Base-by-base conservation (phyloP, 345 rosid genomes). In the Bruguiera gymnorhiza region DNA sequence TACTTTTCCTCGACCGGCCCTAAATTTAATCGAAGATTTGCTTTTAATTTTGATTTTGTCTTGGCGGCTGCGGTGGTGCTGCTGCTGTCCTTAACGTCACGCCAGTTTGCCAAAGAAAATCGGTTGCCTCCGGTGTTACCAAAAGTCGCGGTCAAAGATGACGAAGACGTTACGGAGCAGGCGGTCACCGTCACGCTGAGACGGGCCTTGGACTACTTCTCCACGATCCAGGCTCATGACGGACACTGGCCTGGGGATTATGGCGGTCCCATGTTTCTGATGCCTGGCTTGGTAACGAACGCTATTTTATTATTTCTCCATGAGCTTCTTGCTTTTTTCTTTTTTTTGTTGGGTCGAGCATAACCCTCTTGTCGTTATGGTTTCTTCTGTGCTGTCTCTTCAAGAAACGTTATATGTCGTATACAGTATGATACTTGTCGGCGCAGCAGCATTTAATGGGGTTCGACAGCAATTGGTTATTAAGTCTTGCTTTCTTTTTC, bases 171-270 rank as follows among this genome's bases (percentile, higher is more conserved):
- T 48, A 82, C 96, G 0, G 92, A 87, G 62, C 86, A 83, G 75
- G 82, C 73, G 56, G 92, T 95, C 67, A 81, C 78, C 2, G 66
- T 24, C 60, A 82, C 92, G 5, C 78, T 95, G 63, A 83, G 80
- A 78, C 92, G 93, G 78, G 96, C 89, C 66, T 10, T 95, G 73
- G 79, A 74, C 77, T 90, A 82, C 77, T 80, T 88, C 81, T 89
- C 99, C 57, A 80, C 85, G 43, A 71, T 92, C 29, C 97, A 92
- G 80, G 97, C 96, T 2, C 81, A 84, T 54, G 99, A 95, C 59
- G 99, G 97, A 36, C 97, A 95, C 71, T 95, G 99, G 99, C 91
- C 97, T 1, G 97, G 99, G n/a, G 99, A 95, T 80, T 95, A 95
- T 81, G 97, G 97, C 30, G 99, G 99, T 70, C 97, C 99, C 58